A percentile compares a stretch with the other conserved stretches of the same genome.
phyloP scores from a whole-genome alignment of 2,329 filamentous ascomycete genomes.

The Aspergillus novoparasiticus region DNA sequence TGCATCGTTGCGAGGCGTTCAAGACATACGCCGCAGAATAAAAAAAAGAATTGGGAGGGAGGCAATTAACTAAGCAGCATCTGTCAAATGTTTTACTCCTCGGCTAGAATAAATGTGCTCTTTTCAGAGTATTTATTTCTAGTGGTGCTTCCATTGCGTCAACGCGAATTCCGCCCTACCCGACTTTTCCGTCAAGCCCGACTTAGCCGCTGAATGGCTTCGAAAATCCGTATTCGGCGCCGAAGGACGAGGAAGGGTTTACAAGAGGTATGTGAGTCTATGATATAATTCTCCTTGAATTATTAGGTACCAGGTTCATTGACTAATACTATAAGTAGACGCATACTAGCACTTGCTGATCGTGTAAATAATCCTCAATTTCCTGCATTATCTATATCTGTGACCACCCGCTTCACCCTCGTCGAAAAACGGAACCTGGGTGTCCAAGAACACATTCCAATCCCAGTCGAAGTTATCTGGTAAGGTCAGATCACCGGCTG shows the following conservation, averaged over 20 bases:
- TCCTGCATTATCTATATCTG: constrained; percentile 1
- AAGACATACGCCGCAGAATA: not conserved
- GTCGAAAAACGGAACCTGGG: constrained; percentile 3
- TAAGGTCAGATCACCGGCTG: not conserved
- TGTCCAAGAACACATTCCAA: constrained; percentile 6
- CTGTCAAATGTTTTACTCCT: not conserved
- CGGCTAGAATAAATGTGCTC: not conserved
- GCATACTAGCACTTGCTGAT: not conserved
- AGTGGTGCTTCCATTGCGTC: not conserved
- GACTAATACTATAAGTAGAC: not conserved
- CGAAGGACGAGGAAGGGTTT: not conserved
- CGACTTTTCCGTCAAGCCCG: constrained; percentile 8
- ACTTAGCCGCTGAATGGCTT: not conserved
- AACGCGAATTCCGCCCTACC: constrained; percentile 6
- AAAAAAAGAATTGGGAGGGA: not conserved
- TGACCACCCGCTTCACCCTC: constrained; percentile 1
- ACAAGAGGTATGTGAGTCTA: not conserved
- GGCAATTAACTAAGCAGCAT: not conserved
- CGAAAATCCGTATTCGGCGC: not conserved
- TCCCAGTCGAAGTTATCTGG: constrained; percentile 3
- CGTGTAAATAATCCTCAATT: not conserved
- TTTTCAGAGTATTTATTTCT: not conserved
- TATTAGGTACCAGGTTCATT: too few species aligned
- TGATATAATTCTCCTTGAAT: not conserved
- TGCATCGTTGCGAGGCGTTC: constrained; percentile 23